These are phyloP conservation scores for Capniomyces stellatus DNA, from an alignment of 371 early-diverging fungal species.

Conservation along the genomic window DNA sequence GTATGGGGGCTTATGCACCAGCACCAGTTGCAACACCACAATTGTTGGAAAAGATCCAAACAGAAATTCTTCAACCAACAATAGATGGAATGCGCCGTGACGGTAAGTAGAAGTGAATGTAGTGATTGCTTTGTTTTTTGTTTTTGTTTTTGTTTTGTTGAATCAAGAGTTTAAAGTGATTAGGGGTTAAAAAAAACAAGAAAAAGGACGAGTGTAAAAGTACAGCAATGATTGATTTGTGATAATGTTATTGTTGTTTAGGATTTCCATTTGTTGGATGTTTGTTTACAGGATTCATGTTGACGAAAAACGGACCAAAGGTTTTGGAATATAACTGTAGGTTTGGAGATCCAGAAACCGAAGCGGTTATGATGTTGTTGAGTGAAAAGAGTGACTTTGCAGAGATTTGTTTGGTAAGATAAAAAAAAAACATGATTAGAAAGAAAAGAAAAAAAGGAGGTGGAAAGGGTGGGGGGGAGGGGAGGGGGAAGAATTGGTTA, in stretches of 20 bases:
- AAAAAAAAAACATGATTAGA: no score
- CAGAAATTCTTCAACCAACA: slow-evolving; percentile 70
- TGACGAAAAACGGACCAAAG: slow-evolving; percentile 74
- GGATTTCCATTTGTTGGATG: slow-evolving; percentile 89
- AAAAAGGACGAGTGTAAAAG: no score
- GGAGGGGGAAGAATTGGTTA: slow-evolving; percentile 2
- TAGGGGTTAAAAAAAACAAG: no score
- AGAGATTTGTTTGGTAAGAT: slow-evolving; percentile 66
- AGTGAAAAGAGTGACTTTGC: slow-evolving; percentile 66
- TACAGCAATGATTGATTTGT: no score
- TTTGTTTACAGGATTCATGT: slow-evolving; percentile 91
- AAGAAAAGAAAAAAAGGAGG: no score
- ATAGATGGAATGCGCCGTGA: slow-evolving; percentile 91
- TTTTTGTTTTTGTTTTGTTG: no score
- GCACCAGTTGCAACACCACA: slow-evolving; percentile 75
- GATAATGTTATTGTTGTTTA: no score
- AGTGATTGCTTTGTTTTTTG: no score
- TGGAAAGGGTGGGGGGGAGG: no score
- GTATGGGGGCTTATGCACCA: slow-evolving; percentile 96
- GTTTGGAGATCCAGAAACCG: slow-evolving; percentile 96
- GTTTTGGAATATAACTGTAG: slow-evolving; percentile 93
- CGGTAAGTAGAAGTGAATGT: no score
- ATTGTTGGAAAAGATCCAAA: slow-evolving; percentile 49
- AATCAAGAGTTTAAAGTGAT: no score
- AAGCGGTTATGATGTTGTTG: slow-evolving; percentile 81